Conservation (phyloP, 2,329 filamentous ascomycete genomes). For the Blastomyces parvus region DNA sequence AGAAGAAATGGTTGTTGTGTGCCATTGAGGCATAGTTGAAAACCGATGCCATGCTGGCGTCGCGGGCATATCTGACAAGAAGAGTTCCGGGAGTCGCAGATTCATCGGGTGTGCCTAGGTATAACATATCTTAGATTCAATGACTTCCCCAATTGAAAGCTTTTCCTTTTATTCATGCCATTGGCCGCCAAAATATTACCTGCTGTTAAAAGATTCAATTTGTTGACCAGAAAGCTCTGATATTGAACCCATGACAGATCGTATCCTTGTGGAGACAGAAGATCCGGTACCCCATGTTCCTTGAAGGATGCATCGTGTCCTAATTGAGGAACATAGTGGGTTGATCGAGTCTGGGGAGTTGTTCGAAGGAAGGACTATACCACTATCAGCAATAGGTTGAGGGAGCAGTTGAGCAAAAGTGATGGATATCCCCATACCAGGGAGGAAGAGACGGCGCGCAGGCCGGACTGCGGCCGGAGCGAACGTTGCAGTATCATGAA, state of each 20-base stretch:
- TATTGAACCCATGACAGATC: constrained; percentile 74
- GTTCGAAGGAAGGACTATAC: constrained; percentile 27
- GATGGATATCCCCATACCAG: constrained; percentile 23
- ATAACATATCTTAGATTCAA: not conserved
- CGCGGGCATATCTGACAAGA: constrained; percentile 64
- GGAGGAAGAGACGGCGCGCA: constrained; percentile 32
- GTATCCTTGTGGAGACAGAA: constrained; percentile 62
- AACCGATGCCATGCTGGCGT: constrained; percentile 63
- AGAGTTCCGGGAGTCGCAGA: constrained; percentile 56
- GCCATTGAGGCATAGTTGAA: constrained; percentile 98
- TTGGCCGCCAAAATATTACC: constrained; percentile 43
- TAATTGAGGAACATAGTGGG: constrained; percentile 43
- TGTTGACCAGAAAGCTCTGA: constrained; percentile 62
- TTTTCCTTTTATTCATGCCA: not conserved
- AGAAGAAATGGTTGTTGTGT: constrained; percentile 66
- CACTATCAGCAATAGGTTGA: constrained; percentile 9
- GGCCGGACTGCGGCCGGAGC: constrained; percentile 36
- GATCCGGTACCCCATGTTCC: constrained; percentile 52
- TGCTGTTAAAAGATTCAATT: constrained; percentile 62
- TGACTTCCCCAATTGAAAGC: not conserved
- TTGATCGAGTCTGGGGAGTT: constrained; percentile 28
- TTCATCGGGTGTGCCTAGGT: constrained; percentile 54
- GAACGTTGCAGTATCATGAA: constrained; percentile 36
- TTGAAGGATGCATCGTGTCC: constrained; percentile 38
- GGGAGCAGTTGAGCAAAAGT: constrained; percentile 7